Conservation (phyloP, 1,139 yeast species). For the Casaregolazyma lundiana region DNA sequence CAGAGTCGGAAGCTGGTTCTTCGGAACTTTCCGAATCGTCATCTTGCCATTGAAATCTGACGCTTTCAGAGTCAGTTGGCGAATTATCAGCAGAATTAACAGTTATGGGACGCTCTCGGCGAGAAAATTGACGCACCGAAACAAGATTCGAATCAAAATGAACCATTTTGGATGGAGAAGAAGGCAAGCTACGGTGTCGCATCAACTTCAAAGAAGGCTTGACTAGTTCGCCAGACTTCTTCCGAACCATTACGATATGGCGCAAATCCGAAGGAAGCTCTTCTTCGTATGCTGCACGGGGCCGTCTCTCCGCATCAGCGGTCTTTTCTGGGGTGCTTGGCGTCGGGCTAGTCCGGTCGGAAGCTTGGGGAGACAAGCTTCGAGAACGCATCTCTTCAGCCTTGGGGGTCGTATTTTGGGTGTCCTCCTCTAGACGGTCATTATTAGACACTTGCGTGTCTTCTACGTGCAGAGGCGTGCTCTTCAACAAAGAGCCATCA, state of each 20-base stretch:
- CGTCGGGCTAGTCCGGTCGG: background rate
- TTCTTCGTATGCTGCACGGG: background rate
- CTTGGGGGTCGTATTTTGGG: background rate
- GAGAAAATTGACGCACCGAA: constrained; percentile 67
- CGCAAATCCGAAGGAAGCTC: background rate
- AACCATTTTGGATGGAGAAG: constrained; percentile 72
- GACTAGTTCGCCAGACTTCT: constrained; percentile 76
- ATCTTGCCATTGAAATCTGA: constrained; percentile 30
- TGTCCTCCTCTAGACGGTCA: background rate
- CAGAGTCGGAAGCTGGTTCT: constrained; percentile 27
- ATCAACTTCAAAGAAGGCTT: constrained; percentile 63
- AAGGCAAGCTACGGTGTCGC: constrained; percentile 63
- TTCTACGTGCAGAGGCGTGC: background rate
- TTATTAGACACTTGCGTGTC: too few species aligned
- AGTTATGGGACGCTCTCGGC: constrained; percentile 69
- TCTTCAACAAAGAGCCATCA: background rate
- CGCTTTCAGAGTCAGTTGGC: constrained; percentile 39
- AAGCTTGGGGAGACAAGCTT: background rate
- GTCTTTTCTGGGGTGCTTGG: background rate
- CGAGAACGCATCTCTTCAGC: background rate
- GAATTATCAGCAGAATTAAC: constrained; percentile 57
- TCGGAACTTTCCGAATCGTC: constrained; percentile 30
- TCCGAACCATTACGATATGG: constrained; percentile 39
- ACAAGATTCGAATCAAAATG: constrained; percentile 66
- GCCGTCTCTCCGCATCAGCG: background rate